Evolutionary conservation across 495 filamentous ascomycete species (phyloP).

Genomic region (Poronia punctata): DNA sequence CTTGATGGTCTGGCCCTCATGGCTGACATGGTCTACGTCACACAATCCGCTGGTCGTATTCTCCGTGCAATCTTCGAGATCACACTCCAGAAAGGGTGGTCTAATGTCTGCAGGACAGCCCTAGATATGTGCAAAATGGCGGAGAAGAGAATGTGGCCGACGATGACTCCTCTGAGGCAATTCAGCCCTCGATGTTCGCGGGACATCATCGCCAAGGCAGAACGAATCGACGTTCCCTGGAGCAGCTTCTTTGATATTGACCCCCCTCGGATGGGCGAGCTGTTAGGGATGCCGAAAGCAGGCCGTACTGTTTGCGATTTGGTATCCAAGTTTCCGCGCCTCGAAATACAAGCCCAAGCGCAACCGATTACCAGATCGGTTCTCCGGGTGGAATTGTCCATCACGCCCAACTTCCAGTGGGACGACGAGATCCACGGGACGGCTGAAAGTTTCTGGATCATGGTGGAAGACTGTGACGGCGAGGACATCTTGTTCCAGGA

Average conservation of each 20-base stretch:
- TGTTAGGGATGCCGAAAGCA: slow-evolving; percentile 85
- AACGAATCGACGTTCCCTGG: slow-evolving; percentile 93
- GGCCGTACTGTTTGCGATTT: slow-evolving; percentile 79
- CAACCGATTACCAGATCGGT: slow-evolving; percentile 94
- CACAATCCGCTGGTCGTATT: slow-evolving; percentile 94
- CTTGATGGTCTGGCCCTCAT: slow-evolving; percentile 92
- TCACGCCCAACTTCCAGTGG: slow-evolving; percentile 95
- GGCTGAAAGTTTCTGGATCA: slow-evolving; percentile 91
- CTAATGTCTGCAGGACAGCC: slow-evolving; percentile 85
- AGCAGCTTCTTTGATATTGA: slow-evolving; percentile 90
- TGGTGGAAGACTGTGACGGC: slow-evolving; percentile 95
- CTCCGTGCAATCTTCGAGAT: slow-evolving; percentile 96
- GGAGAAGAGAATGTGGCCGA: slow-evolving; percentile 98
- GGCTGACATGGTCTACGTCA: slow-evolving; percentile 98
- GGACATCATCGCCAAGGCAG: slow-evolving; percentile 86
- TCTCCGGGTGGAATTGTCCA: slow-evolving; percentile 88
- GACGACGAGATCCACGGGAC: slow-evolving; percentile 80
- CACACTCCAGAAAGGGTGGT: slow-evolving; percentile 90
- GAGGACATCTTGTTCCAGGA: slow-evolving; percentile 96
- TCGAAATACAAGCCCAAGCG: slow-evolving; percentile 86
- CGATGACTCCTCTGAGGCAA: slow-evolving; percentile 91
- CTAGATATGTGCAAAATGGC: slow-evolving; percentile 98
- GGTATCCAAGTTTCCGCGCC: slow-evolving; percentile 84
- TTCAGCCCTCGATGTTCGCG: slow-evolving; percentile 66
- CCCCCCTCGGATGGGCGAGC: slow-evolving; percentile 92